Percentiles rank a stretch among this genome's conserved stretches.
Conservation (phyloP, 768 basidiomycete genomes). For the Suillus spraguei region DNA sequence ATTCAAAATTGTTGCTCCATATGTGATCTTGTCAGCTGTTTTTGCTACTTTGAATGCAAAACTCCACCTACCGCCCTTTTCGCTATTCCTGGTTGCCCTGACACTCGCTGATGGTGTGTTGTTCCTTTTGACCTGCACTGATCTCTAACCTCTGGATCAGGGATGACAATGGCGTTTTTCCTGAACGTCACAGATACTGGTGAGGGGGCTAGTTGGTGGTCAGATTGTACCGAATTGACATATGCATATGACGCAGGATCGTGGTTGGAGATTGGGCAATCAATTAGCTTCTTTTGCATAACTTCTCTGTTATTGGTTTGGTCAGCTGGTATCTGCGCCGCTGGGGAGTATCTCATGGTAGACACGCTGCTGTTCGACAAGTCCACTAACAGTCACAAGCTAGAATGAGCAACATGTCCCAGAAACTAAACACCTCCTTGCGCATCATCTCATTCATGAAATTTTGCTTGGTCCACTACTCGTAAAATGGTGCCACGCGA, state of each 20-base stretch:
- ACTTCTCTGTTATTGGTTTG: slow-evolving; percentile 77
- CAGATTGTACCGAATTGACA: slow-evolving; percentile 12
- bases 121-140: slow-evolving; percentile 15
- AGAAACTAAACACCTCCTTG: neutral
- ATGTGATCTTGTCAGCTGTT: slow-evolving; percentile 69
- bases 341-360: slow-evolving; percentile 72
- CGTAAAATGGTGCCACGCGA: neutral
- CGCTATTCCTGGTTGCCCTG: slow-evolving; percentile 76
- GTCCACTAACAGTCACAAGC: slow-evolving; percentile 23
- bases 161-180: slow-evolving; percentile 85
- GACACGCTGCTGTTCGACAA: slow-evolving; percentile 27
- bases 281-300: slow-evolving; percentile 87
- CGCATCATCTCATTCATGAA: neutral
- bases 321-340: slow-evolving; percentile 74
- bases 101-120: slow-evolving; percentile 67
- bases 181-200: slow-evolving; percentile 81
- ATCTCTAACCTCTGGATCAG: slow-evolving; percentile 36
- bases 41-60: slow-evolving; percentile 71
- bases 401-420: slow-evolving; percentile 11
- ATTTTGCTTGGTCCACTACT: neutral
- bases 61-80: slow-evolving; percentile 75
- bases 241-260: slow-evolving; percentile 57
- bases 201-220: slow-evolving; percentile 27
- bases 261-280: slow-evolving; percentile 89
- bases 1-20: slow-evolving; percentile 84